Evolutionary conservation across 2,329 filamentous ascomycete genomes (phyloP).

Genomic region (Lasiodiplodia hormozganensis): DNA sequence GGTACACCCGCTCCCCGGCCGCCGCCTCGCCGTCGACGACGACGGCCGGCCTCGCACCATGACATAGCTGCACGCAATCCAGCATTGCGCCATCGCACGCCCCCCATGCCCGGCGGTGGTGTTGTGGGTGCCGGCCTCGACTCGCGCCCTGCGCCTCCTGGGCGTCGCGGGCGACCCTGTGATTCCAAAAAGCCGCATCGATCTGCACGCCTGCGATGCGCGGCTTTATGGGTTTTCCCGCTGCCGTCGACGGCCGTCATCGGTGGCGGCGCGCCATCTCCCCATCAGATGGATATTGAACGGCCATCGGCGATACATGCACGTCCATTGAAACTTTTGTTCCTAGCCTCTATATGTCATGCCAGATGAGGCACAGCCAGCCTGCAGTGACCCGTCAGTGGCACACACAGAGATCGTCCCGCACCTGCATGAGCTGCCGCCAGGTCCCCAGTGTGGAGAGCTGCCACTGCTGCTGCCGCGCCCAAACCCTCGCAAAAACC

Average conservation of each 20-base stretch:
- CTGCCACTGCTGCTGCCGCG: conserved; percentile 4
- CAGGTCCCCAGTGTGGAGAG: conserved; percentile 24
- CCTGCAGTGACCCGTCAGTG: conserved; percentile 27
- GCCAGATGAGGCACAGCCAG: conserved; percentile 26
- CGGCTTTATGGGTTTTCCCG: conserved; percentile 19
- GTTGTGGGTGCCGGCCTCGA: neutral
- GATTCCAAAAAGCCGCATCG: conserved; percentile 13
- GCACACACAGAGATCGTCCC: conserved; percentile 28
- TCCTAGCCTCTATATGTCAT: conserved; percentile 26
- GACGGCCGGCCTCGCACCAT: conserved; percentile 15
- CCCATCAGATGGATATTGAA: neutral
- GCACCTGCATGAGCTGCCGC: conserved; percentile 25
- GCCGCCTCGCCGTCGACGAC: neutral
- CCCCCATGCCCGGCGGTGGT: neutral
- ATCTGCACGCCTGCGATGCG: conserved; percentile 11
- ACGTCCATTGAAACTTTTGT: conserved; percentile 24
- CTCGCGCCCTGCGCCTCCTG: conserved; percentile 15
- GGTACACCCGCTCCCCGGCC: conserved; percentile 9
- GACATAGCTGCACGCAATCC: conserved; percentile 24
- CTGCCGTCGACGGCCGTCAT: conserved; percentile 8
- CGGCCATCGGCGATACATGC: conserved; percentile 15
- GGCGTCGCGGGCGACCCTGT: neutral
- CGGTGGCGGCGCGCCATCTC: conserved; percentile 6
- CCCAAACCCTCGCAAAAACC: conserved; percentile 5
- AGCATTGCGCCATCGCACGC: conserved; percentile 16